Base-by-base conservation (phyloP, 1,284 basidiomycete genomes). In the Vanrija sp. region DNA sequence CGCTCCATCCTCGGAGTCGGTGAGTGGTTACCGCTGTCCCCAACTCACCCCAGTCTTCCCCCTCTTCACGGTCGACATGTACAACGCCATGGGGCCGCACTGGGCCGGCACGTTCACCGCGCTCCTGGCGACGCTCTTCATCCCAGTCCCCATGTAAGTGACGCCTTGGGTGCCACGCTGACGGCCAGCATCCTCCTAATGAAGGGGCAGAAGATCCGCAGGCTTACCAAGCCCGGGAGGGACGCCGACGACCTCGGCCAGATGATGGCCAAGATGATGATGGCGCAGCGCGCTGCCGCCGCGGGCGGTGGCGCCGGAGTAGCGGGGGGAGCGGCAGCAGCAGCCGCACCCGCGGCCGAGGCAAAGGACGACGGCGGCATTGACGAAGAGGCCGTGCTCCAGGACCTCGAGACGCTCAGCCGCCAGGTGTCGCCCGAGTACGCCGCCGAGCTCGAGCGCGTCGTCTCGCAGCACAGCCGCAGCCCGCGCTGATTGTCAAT, bases 1-100 rank as follows among this genome's bases (percentile, higher is more conserved):
- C 82, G 86, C 42, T 85, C 82, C 3, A 73, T 80, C 3, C 80
- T 84, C 51, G 86, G 84, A 15, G 82, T 59, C 38, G n/a, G n/a
- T n/a, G n/a, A n/a, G n/a, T n/a, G n/a, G n/a, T n/a, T n/a, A n/a
- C n/a, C n/a, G n/a, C n/a, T n/a, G n/a, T n/a, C n/a, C n/a, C n/a
- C n/a, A n/a, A n/a, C n/a, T n/a, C n/a, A n/a, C n/a, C n/a, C n/a
- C 55, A 27, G 59, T 59, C 1, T 84, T 85, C 67, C 84, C 83
- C 5, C 71, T 84, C 15, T 81, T 85, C 66, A 65, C 80, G 31
- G 78, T 81, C 0, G 62, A 78, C 41, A 80, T 86, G 79, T 85
- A 84, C 64, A 62, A 67, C 10, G 72, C 72, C 1, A 77, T 86
- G 4, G 83, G 83, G 4, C 81, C 83, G 42, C 71, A 81, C 52